Conservation (phyloP, 108 stramenopile genomes). For the Cylindrotheca fusiformis region DNA sequence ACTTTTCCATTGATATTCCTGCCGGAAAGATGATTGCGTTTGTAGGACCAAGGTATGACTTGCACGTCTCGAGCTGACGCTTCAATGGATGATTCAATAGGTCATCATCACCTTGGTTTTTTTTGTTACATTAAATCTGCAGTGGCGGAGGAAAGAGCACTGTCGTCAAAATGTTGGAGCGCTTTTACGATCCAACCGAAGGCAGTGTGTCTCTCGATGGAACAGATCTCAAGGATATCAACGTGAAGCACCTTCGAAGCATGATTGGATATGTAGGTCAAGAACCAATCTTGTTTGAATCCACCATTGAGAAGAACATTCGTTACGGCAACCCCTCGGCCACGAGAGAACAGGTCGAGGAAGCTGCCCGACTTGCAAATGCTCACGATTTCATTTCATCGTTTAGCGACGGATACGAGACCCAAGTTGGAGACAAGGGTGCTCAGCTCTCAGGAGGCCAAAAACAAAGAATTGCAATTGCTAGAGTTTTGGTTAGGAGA, state of each 20-base stretch:
- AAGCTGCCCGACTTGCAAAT: conserved; percentile 85
- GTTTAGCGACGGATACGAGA: conserved; percentile 51
- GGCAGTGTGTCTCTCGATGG: conserved; percentile 86
- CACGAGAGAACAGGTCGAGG: conserved; percentile 61
- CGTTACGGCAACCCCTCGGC: conserved; percentile 61
- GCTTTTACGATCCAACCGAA: conserved; percentile 88
- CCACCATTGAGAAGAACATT: conserved; percentile 91
- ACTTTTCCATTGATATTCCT: conserved; percentile 39
- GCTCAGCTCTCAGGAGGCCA: conserved; percentile 65
- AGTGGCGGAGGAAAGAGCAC: conserved; percentile 90
- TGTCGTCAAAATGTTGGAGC: conserved; percentile 79
- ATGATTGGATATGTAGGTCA: conserved; percentile 91
- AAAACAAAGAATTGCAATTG: too few species aligned
- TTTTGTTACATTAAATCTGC: neutral
- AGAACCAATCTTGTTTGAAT: conserved; percentile 90
- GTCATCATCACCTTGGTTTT: neutral
- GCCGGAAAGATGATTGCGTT: conserved; percentile 51
- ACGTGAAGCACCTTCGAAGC: conserved; percentile 75
- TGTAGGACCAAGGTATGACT: too few species aligned
- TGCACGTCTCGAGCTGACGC: too few species aligned
- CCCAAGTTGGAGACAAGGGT: conserved; percentile 52
- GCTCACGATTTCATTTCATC: conserved; percentile 84
- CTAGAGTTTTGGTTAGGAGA: conserved; percentile 62
- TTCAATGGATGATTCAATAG: conserved; percentile 41
- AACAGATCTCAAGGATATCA: conserved; percentile 63